These are phyloP conservation scores for Cystobasidium tubakii DNA, from an alignment of 768 basidiomycete species.

Conservation along the genomic window DNA sequence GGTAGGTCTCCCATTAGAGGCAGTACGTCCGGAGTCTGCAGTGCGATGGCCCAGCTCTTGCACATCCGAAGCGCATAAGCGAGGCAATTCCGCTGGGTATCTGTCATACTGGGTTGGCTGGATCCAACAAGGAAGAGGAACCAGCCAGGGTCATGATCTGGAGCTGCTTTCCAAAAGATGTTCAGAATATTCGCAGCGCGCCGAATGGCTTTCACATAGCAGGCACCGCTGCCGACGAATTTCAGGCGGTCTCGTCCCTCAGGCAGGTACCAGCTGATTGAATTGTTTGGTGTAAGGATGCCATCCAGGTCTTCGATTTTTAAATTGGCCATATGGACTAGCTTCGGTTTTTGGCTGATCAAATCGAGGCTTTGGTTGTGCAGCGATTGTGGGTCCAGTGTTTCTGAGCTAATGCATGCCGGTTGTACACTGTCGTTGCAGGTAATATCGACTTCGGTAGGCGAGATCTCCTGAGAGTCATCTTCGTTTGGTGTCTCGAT, in stretches of 20 bases:
- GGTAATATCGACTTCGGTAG: too few species aligned
- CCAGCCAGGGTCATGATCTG: neutral
- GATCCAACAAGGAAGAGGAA: neutral
- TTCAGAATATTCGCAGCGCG: neutral
- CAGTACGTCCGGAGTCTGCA: neutral
- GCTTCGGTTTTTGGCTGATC: neutral
- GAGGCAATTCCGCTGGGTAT: neutral
- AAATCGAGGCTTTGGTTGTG: too few species aligned
- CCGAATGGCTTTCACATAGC: neutral
- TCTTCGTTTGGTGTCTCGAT: too few species aligned
- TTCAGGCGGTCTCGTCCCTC: neutral
- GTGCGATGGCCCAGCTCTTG: neutral
- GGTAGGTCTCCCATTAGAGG: neutral
- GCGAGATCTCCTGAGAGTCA: too few species aligned
- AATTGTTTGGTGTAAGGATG: neutral
- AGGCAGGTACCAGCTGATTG: neutral
- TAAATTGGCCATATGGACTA: neutral
- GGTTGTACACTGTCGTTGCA: too few species aligned
- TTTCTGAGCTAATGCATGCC: too few species aligned
- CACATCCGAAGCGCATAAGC: neutral
- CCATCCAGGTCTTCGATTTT: neutral
- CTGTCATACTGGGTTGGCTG: neutral
- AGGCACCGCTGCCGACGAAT: neutral
- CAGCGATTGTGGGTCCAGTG: too few species aligned
- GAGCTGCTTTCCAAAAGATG: neutral